These are phyloP conservation scores for Rhinocladiella similis DNA, from an alignment of 2,329 filamentous ascomycete species.

Conservation along the genomic window DNA sequence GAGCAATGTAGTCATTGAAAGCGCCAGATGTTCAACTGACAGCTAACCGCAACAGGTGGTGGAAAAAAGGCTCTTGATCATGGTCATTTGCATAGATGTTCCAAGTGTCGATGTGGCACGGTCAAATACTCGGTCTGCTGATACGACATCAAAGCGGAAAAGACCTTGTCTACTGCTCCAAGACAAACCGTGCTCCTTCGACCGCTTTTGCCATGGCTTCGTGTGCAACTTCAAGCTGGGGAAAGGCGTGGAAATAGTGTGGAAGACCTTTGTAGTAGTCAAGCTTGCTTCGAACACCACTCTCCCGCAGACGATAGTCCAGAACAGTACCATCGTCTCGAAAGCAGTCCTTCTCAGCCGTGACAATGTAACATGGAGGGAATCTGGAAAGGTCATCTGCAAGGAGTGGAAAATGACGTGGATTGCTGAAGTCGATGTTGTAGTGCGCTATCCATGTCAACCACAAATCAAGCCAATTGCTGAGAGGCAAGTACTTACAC, in stretches of 20 bases:
- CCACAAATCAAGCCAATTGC: background rate
- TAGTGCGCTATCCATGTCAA: constrained; percentile 17
- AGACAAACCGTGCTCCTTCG: constrained; percentile 21
- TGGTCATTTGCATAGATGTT: too few species aligned
- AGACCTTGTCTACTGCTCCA: constrained; percentile 5
- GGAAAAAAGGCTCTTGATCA: too few species aligned
- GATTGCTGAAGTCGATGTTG: constrained; percentile 21
- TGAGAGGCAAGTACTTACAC: constrained; percentile 14
- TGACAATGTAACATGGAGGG: constrained; percentile 24
- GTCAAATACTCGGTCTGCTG: background rate
- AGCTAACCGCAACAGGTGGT: too few species aligned
- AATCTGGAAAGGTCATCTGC: constrained; percentile 24
- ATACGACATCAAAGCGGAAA: too few species aligned
- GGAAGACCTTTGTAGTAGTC: constrained; percentile 47
- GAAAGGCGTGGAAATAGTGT: constrained; percentile 37
- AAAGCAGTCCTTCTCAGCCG: constrained; percentile 35
- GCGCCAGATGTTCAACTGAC: too few species aligned
- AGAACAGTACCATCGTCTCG: constrained; percentile 56
- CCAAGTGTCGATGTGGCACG: too few species aligned
- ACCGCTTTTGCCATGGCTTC: constrained; percentile 24
- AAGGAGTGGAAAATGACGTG: constrained; percentile 19
- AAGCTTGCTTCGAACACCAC: constrained; percentile 46
- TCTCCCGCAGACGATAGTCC: constrained; percentile 47
- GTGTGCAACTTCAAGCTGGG: constrained; percentile 16
- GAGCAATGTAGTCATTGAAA: too few species aligned